Base-by-base conservation (phyloP, 495 filamentous ascomycete species). In the Xanthoparmelia taractica region DNA sequence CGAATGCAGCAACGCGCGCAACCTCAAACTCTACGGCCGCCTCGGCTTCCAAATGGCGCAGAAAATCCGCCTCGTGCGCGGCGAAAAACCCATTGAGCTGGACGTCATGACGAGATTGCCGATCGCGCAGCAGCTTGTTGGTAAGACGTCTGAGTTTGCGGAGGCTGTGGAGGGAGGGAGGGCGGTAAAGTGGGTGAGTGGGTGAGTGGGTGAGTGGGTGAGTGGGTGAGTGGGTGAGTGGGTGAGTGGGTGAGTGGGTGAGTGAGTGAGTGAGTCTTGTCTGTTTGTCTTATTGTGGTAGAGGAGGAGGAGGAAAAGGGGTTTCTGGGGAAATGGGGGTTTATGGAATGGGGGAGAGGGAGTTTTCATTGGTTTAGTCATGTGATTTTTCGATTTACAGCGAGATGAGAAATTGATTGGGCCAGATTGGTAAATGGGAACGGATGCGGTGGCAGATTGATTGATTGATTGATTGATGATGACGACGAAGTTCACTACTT, bases 101-200 rank as follows among this genome's bases (percentile, higher is more conserved):
- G 85, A 85, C 69, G 85, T 89, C 76, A 93, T 93, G 89, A 84
- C 90, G 50, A 78, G 89, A 56, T 83, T 88, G 72, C 83, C 88
- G 25, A 66, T 65, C 52, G 59, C 59, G 69, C 68, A 52, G 70
- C n/a, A 63, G 43, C n/a, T 58, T 23, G 55, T 43, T 0, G 40
- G 31, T 34, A 58, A 58, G 61, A 41, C 61, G 4, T 34, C 25
- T 13, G 40, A 18, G 17, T 57, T 56, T 27, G 57, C 27, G 37
- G 23, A 34, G 50, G 25, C 18, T 7, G 57, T 45, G 37, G n/a
- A 17, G 8, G 57, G 58, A 20, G 25, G 38, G 29, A n/a, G 58
- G 48, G 20, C n/a, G n/a, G n/a, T n/a, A n/a, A n/a, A n/a, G n/a
- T n/a, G n/a, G n/a, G n/a, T n/a, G n/a, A n/a, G n/a, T n/a, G n/a